These are phyloP conservation scores for Zymoseptoria brevis DNA, from an alignment of 2,329 filamentous ascomycete species.

Conservation along the genomic window DNA sequence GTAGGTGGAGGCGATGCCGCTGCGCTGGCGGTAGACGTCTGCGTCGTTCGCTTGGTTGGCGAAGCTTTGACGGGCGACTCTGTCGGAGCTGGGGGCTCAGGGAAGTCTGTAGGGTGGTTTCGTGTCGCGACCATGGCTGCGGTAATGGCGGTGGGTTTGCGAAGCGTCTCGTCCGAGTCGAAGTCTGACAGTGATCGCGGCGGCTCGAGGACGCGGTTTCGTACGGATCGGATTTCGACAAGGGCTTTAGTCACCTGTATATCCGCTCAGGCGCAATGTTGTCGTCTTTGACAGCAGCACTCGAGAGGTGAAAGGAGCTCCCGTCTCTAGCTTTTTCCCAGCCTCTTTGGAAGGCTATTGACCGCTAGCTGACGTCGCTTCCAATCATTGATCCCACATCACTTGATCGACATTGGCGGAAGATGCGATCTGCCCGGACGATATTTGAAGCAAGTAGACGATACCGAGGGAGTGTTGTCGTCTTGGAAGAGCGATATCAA, in stretches of 20 bases:
- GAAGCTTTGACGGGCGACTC: conserved; percentile 7
- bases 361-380: not conserved
- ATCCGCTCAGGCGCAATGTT: not conserved
- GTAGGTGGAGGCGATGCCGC: conserved; percentile 6
- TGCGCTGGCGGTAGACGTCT: conserved; percentile 10
- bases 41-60: conserved; percentile 21
- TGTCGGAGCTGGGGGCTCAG: not conserved
- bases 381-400: not conserved
- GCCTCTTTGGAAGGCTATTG: not conserved
- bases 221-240: not conserved
- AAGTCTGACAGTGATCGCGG: not conserved
- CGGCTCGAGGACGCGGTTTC: not conserved
- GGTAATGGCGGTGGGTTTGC: not conserved
- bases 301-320: not conserved
- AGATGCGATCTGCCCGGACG: not conserved
- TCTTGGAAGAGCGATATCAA: too few relatives aligned
- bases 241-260: not conserved
- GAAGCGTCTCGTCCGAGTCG: not conserved
- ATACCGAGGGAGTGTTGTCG: too few relatives aligned
- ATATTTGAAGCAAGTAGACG: not conserved
- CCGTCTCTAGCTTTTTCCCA: not conserved
- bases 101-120: conserved; percentile 45
- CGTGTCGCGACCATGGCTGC: conserved; percentile 49
- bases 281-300: not conserved
- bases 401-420: not conserved